Conservation (phyloP, 2,329 filamentous ascomycete genomes). For the Alternaria triticina region DNA sequence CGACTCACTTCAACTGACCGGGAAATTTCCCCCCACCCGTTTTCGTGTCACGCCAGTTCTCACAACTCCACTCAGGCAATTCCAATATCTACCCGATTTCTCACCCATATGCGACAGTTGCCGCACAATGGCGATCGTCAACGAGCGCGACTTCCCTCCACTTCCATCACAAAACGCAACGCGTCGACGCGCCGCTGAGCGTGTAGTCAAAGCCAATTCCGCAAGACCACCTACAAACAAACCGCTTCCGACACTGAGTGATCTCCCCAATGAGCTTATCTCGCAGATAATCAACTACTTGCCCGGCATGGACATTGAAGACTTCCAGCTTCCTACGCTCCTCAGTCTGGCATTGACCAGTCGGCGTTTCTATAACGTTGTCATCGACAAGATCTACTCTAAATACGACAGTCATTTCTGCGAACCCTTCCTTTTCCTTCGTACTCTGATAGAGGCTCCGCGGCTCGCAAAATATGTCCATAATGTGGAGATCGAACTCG, state of each 20-base stretch:
- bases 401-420: slow-evolving; percentile 29
- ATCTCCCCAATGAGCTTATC: slow-evolving; percentile 40
- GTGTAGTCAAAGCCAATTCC: background rate
- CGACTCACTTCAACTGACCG: background rate
- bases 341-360: slow-evolving; percentile 31
- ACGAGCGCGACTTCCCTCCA: slow-evolving; percentile 27
- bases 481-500: slow-evolving; percentile 21
- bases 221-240: background rate
- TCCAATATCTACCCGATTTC: background rate
- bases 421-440: slow-evolving; percentile 38
- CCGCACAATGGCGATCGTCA: slow-evolving; percentile 19
- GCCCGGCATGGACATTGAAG: slow-evolving; percentile 18
- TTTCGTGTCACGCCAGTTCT: background rate
- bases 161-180: slow-evolving; percentile 19
- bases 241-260: slow-evolving; percentile 14
- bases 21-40: background rate
- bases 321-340: slow-evolving; percentile 26
- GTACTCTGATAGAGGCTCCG: slow-evolving; percentile 29
- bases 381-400: slow-evolving; percentile 26
- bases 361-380: slow-evolving; percentile 29
- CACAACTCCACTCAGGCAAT: background rate
- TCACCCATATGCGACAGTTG: too few species aligned
- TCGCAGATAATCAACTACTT: slow-evolving; percentile 33
- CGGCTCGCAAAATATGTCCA: slow-evolving; percentile 23
- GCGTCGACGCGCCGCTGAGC: background rate